Conservation (phyloP, 257 asterid genomes). For the Euphrasia confusa region DNA sequence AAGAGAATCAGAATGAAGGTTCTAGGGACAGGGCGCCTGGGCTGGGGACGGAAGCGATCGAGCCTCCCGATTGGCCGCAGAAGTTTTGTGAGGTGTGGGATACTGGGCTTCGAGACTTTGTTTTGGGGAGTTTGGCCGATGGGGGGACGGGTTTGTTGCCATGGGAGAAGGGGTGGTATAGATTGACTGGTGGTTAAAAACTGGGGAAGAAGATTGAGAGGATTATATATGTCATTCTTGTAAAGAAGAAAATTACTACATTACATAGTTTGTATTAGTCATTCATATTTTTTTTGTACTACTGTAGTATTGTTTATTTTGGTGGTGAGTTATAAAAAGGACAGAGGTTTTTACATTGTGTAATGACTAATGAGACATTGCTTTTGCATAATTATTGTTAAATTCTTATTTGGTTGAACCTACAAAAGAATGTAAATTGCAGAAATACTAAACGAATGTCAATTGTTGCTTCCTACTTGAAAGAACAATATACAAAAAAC, state of each 20-base stretch:
- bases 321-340: slow-evolving; percentile 9
- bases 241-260: slow-evolving; percentile 26
- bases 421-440: slow-evolving; percentile 30
- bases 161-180: slow-evolving; percentile 53
- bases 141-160: slow-evolving; percentile 58
- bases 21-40: slow-evolving; percentile 96
- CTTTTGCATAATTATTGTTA: neutral
- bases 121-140: slow-evolving; percentile 61
- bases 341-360: neutral
- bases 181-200: neutral
- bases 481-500: slow-evolving; percentile 46
- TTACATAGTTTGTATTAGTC: neutral
- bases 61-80: slow-evolving; percentile 77
- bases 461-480: slow-evolving; percentile 38
- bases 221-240: neutral
- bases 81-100: slow-evolving; percentile 96
- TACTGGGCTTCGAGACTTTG: slow-evolving; percentile 72
- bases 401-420: neutral
- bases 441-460: slow-evolving; percentile 40
- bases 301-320: neutral
- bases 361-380: neutral
- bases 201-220: neutral
- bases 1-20: slow-evolving; percentile 80
- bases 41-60: slow-evolving; percentile 89
- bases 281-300: slow-evolving; percentile 29